These are phyloP conservation scores for Cetradonia linearis DNA, from an alignment of 495 filamentous ascomycete genomes.

Conservation along the genomic window DNA sequence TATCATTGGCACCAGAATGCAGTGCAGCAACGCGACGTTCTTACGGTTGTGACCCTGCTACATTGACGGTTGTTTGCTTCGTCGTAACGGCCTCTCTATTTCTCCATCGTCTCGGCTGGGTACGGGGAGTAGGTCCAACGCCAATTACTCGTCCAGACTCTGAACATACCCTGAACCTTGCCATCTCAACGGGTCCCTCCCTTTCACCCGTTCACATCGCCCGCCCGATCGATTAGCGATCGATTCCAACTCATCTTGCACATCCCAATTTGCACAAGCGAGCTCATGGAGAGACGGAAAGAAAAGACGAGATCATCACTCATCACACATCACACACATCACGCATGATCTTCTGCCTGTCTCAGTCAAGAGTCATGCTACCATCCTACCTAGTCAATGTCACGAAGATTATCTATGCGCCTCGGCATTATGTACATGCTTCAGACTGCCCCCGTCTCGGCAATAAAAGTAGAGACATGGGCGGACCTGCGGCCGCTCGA, in stretches of 20 bases:
- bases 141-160: not conserved
- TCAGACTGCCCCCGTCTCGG: not conserved
- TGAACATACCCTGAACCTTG: not conserved
- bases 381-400: not conserved
- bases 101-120: not conserved
- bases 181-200: slow-evolving; percentile 6
- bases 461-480: slow-evolving; percentile 1
- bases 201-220: not conserved
- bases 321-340: too few relatives aligned
- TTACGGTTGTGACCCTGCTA: not conserved
- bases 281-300: not conserved
- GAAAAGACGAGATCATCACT: too few relatives aligned
- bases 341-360: too few relatives aligned
- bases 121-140: slow-evolving; percentile 4
- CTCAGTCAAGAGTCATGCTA: not conserved
- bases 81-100: slow-evolving; percentile 3
- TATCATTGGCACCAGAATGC: not conserved
- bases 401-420: not conserved
- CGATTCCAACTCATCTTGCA: not conserved
- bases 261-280: slow-evolving; percentile 1
- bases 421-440: not conserved
- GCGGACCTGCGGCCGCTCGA: slow-evolving; percentile 16
- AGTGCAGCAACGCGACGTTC: not conserved
- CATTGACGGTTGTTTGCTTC: not conserved
- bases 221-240: not conserved